Percentiles rank a stretch among this genome's conserved stretches.
Conservation (phyloP, 1,139 yeast genomes). For the Taphrina pruni region DNA sequence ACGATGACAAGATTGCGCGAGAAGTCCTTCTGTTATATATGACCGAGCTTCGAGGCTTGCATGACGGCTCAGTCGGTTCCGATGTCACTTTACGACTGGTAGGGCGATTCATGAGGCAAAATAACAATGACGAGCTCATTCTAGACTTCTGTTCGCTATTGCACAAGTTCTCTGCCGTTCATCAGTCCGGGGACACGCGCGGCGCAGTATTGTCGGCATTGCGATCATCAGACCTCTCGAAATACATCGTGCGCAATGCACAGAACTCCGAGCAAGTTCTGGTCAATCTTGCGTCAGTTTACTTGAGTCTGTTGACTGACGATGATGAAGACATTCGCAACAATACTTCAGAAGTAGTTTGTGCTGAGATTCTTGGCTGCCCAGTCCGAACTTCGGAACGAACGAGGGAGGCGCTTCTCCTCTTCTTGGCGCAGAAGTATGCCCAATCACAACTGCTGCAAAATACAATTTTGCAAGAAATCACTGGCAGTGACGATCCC, state of each 20-base stretch:
- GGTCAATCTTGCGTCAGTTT: not conserved
- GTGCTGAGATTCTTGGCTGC: not conserved
- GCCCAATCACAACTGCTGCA: not conserved
- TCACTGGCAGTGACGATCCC: constrained; percentile 1
- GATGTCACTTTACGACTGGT: constrained; percentile 24
- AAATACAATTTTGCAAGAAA: not conserved
- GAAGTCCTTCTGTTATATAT: not conserved
- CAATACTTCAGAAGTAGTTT: not conserved
- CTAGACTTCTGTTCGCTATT: not conserved
- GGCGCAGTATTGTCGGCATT: not conserved
- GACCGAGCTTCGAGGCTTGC: constrained; percentile 2
- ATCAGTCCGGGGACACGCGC: constrained; percentile 7
- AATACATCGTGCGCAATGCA: too few species aligned
- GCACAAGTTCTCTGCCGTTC: not conserved
- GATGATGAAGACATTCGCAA: constrained; percentile 33
- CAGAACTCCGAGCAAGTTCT: not conserved
- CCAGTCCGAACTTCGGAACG: constrained; percentile 11
- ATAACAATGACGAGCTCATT: not conserved
- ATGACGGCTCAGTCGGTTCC: not conserved
- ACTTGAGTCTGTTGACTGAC: constrained; percentile 16
- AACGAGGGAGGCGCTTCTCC: not conserved
- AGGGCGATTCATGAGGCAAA: not conserved
- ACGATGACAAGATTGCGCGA: too few species aligned
- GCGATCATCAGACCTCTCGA: not conserved
- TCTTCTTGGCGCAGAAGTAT: not conserved